Base-by-base conservation (phyloP, 345 rosid genomes). In the Syzygium grande region DNA sequence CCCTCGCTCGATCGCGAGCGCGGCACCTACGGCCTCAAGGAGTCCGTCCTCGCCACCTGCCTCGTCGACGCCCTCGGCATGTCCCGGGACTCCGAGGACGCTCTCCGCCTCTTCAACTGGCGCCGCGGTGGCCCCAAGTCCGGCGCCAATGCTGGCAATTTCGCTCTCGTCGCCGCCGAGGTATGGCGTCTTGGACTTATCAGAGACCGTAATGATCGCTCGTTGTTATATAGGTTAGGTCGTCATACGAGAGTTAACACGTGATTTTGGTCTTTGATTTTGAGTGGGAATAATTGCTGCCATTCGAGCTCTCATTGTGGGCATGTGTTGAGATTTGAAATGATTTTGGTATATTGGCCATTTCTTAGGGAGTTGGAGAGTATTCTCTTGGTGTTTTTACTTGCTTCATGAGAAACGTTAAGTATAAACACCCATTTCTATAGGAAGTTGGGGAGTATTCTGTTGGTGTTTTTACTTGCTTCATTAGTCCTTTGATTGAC, bases 31-130 rank as follows among this genome's bases (percentile, higher is more conserved):
- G 99, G 99, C 25, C 98, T 96, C 88, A 97, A 96, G 88, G 99
- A 97, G 90, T 95, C 98, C 5, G 99, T 96, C 17, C 99, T 97
- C 87, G 97, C 99, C 88, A 92, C 93, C 59, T 94, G 91, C 91
- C 97, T 97, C 63, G 91, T 96, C 89, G 99, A 97, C 61, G 97
- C 98, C 16, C 97, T 96, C 87, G 97, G 95, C 85, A 94, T 97
- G 93, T 93, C 99, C 84, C 93, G 94, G n/a, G 99, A 97, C 55
- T 95, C 99, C 52, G 91, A 93, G 6, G 99, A 97, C 86, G 99
- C 99, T 25, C 80, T 95, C 77, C 97, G 98, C 59, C 98, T 96
- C 86, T 89, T 95, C 91, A 96, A 97, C 91, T 97, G 99, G 99
- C 99, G 99, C 15, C 97, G 95, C 30, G 99, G 98, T 1, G 99